phyloP scores from a whole-genome alignment of 768 basidiomycete genomes.

The Amanita inopinata region DNA sequence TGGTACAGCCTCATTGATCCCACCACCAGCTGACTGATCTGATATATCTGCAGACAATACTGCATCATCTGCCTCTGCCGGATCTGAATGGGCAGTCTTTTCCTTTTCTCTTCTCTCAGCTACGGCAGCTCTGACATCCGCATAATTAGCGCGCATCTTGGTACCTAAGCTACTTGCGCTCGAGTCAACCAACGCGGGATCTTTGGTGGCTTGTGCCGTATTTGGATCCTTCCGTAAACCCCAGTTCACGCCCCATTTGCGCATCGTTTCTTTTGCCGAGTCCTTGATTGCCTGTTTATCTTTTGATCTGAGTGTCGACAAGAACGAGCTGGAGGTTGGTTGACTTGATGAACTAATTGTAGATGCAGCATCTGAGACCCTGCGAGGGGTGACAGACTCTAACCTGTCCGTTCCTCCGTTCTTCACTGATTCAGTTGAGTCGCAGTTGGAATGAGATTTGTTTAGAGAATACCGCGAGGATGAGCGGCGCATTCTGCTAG shows the following conservation, averaged over 20 bases:
- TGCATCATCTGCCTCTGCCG: constrained; percentile 10
- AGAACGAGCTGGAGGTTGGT: constrained; percentile 34
- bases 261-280: constrained; percentile 81
- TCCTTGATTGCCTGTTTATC: constrained; percentile 85
- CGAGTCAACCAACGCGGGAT: constrained; percentile 14
- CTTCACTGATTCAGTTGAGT: neutral
- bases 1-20: constrained; percentile 8
- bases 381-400: constrained; percentile 27
- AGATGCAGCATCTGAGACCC: constrained; percentile 20
- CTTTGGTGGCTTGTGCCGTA: constrained; percentile 12
- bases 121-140: constrained; percentile 70
- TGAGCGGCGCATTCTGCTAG: constrained; percentile 25
- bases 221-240: constrained; percentile 46
- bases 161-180: constrained; percentile 22
- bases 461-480: constrained; percentile 33
- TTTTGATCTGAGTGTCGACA: constrained; percentile 70
- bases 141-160: constrained; percentile 50
- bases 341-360: constrained; percentile 30
- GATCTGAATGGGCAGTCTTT: constrained; percentile 12
- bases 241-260: constrained; percentile 89
- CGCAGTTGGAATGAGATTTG: constrained; percentile 20
- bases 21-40: neutral
- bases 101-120: constrained; percentile 51
- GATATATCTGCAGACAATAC: neutral
- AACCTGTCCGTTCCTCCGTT: constrained; percentile 1